Percentiles rank a stretch among this genome's conserved stretches.
Evolutionary conservation across 2,329 filamentous ascomycete species (phyloP).

Genomic region (Colletotrichum musae): DNA sequence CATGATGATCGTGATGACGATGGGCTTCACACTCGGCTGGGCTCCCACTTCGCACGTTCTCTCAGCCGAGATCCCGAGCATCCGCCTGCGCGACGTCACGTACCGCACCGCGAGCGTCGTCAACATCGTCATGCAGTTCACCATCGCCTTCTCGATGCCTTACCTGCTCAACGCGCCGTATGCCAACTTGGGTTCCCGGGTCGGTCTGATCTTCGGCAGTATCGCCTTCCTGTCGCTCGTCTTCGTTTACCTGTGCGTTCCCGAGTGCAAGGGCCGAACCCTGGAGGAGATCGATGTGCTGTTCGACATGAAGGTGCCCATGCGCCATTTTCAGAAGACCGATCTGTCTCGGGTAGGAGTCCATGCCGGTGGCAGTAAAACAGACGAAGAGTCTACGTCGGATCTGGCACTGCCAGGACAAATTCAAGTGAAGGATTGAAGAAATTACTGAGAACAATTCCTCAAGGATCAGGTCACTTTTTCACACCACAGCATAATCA

Average conservation of each 20-base stretch:
- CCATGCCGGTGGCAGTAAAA: not conserved
- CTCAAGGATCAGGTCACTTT: not conserved
- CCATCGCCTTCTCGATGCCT: conserved; percentile 54
- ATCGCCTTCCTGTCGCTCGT: not conserved
- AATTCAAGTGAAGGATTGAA: not conserved
- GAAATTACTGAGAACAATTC: fast-evolving
- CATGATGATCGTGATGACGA: conserved; percentile 49
- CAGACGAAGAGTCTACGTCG: not conserved
- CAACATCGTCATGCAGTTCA: conserved; percentile 46
- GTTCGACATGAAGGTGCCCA: conserved; percentile 15
- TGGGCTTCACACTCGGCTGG: conserved; percentile 52
- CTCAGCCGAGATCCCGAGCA: conserved; percentile 51
- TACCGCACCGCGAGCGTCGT: conserved; percentile 22
- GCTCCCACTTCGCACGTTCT: conserved; percentile 54
- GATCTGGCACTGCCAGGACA: not conserved
- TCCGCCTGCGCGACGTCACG: conserved; percentile 50
- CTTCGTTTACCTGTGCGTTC: conserved; percentile 49
- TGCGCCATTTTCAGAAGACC: conserved; percentile 5
- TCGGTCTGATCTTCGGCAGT: conserved; percentile 32
- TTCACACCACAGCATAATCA: not conserved
- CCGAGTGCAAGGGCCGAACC: conserved; percentile 72
- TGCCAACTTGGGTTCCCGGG: conserved; percentile 48
- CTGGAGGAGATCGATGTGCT: conserved; percentile 80
- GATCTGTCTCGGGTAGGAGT: not conserved
- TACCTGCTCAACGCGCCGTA: conserved; percentile 54